These are phyloP conservation scores for Fusarium ambrosium DNA, from an alignment of 2,329 filamentous ascomycete species.

Conservation along the genomic window DNA sequence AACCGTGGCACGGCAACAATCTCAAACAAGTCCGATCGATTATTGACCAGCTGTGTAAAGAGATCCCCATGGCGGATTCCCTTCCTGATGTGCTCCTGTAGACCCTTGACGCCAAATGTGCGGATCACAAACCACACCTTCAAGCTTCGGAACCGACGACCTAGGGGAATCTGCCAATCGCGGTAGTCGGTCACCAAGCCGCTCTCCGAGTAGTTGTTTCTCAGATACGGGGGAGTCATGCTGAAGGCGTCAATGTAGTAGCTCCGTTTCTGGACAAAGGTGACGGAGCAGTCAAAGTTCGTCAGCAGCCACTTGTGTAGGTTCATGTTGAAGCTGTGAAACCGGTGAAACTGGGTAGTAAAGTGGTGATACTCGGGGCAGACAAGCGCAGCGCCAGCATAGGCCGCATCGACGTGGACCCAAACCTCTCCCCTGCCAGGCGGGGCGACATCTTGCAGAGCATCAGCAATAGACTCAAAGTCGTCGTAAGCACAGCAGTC, in stretches of 20 bases:
- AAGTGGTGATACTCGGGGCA: not conserved
- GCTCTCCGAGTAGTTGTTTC: not conserved
- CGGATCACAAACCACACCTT: constrained; percentile 5
- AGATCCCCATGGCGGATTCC: not conserved
- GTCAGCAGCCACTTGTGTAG: not conserved
- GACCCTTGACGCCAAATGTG: not conserved
- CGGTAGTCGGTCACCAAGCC: not conserved
- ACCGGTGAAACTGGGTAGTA: not conserved
- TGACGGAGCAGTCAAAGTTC: not conserved
- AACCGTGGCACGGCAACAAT: not conserved
- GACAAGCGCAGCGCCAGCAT: not conserved
- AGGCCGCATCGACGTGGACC: not conserved
- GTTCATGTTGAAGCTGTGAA: not conserved
- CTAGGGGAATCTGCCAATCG: constrained; percentile 1
- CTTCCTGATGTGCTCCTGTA: not conserved
- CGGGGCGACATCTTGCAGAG: not conserved
- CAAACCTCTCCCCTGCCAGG: not conserved
- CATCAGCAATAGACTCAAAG: not conserved
- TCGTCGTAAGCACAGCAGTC: not conserved
- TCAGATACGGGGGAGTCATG: not conserved
- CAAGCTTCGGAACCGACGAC: not conserved
- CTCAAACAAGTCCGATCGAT: not conserved
- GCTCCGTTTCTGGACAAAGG: not conserved
- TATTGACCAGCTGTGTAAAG: not conserved
- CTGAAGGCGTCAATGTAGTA: not conserved